Conservation (phyloP, 2,329 filamentous ascomycete species). For the Cladophialophora psammophila region DNA sequence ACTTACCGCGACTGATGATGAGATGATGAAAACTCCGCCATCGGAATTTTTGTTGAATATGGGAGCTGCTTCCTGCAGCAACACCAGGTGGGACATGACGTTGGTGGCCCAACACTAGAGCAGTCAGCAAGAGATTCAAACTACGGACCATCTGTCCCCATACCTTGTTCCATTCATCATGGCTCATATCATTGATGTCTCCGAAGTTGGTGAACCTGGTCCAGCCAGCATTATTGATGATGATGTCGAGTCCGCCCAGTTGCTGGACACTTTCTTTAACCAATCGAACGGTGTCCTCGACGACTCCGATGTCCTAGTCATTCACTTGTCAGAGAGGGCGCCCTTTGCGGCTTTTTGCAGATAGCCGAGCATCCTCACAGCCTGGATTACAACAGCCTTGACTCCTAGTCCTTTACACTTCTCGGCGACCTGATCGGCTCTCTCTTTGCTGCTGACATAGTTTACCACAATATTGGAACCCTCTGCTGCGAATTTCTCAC, state of each 20-base stretch:
- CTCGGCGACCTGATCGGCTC: conserved; percentile 65
- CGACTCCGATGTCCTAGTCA: conserved; percentile 65
- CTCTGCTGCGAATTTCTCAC: conserved; percentile 70
- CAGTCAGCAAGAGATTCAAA: conserved; percentile 17
- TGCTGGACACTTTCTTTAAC: conserved; percentile 65
- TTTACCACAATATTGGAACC: conserved; percentile 77
- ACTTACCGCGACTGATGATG: conserved; percentile 66
- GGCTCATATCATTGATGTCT: conserved; percentile 64
- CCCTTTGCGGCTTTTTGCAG: not conserved
- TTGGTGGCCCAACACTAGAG: conserved; percentile 67
- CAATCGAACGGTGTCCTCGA: conserved; percentile 65
- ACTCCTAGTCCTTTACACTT: conserved; percentile 62
- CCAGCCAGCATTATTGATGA: conserved; percentile 79
- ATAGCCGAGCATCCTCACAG: conserved; percentile 52
- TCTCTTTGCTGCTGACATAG: conserved; percentile 68
- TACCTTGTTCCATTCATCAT: conserved; percentile 70
- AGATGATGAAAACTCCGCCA: conserved; percentile 69
- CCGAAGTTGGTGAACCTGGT: conserved; percentile 65
- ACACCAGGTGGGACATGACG: conserved; percentile 62
- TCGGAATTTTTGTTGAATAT: conserved; percentile 68
- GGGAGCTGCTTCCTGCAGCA: conserved; percentile 65
- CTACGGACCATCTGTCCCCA: conserved; percentile 4
- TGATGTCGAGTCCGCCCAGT: conserved; percentile 76
- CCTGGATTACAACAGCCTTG: conserved; percentile 66
- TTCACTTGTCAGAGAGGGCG: not conserved